Percentiles rank a stretch among this genome's conserved stretches.
These are phyloP conservation scores for Rhodocollybia butyracea DNA, from an alignment of 768 basidiomycete genomes.

Conservation along the genomic window DNA sequence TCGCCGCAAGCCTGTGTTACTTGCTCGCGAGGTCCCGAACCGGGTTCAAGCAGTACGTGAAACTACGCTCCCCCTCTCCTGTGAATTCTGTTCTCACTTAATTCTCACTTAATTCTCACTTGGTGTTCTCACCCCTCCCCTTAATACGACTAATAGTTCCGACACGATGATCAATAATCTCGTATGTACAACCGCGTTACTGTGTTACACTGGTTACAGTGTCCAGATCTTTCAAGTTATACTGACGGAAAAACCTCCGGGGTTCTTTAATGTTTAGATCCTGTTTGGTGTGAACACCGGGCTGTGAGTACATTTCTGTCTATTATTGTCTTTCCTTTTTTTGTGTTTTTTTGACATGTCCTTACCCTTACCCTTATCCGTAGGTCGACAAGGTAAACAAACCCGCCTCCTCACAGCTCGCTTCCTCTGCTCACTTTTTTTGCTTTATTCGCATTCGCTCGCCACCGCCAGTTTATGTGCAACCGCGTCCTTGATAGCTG, in stretches of 20 bases:
- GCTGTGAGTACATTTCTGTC: constrained; percentile 7
- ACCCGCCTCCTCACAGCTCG: constrained; percentile 2
- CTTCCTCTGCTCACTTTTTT: not conserved
- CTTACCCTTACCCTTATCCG: too few relatives aligned
- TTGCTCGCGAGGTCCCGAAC: constrained; percentile 8
- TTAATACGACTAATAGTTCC: constrained; percentile 5
- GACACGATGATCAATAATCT: constrained; percentile 12
- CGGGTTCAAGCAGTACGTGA: constrained; percentile 10
- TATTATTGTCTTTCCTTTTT: not conserved
- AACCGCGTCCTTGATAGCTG: constrained; percentile 9
- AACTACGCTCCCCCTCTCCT: not conserved
- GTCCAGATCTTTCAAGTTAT: not conserved
- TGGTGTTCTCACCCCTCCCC: too few relatives aligned
- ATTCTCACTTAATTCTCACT: too few relatives aligned
- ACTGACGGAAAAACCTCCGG: not conserved
- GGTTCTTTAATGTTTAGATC: constrained; percentile 8
- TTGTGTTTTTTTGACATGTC: too few relatives aligned
- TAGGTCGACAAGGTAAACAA: too few relatives aligned
- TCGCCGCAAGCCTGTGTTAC: constrained; percentile 10
- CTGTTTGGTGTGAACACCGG: constrained; percentile 13
- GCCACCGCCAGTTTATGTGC: constrained; percentile 9
- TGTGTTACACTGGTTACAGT: not conserved
- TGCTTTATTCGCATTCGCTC: not conserved
- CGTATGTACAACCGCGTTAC: constrained; percentile 2
- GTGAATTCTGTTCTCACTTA: not conserved